Evolutionary conservation across 495 filamentous ascomycete genomes (phyloP), one percentile per base, ranked within the genome.

Genomic region (Clohesyomyces aquaticus): DNA sequence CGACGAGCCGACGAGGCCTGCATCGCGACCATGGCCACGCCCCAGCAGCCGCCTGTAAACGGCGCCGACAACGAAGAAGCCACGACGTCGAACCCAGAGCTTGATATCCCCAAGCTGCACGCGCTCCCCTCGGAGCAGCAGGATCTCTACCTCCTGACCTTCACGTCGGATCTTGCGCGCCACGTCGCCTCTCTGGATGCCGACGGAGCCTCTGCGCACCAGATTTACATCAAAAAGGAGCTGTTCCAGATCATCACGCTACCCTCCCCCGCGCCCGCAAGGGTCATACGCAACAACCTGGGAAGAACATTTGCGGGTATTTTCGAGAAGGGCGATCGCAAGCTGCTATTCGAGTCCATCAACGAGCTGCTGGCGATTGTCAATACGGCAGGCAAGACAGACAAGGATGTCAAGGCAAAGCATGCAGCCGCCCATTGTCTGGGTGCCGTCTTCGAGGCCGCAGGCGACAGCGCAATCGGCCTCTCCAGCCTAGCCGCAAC

Each of bases 61-160:
- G 68, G 69, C 45, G n/a, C 22, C 35, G 32, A 26, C 26, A 23
- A 32, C 41, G 38, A n/a, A n/a, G n/a, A n/a, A n/a, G n/a, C n/a
- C n/a, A 68, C 43, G 26, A n/a, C 63, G 26, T 59, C 51, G 52
- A 63, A 65, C 62, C 81, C 80, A 46, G 85, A 94, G 79, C 87
- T 99, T 72, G 92, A 99, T 73, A 74, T 96, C 67, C 74, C 84
- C 53, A 96, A 94, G 77, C 86, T 99, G 51, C 88, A 96, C 76
- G 83, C 89, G 49, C 86, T 98, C 55, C 88, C 93, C 59, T 88
- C 91, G 28, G 94, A 98, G 78, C 93, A 99, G 72, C 95, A 98
- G 75, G 91, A 96, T 69, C 85, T 98, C 21, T 93, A 91, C 73
- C 83, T 99, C 60, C 80, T 98, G 54, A 95, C 87, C 43, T 97